Base-by-base conservation (phyloP, 306 rosid species). In the Cicer judaicum region DNA sequence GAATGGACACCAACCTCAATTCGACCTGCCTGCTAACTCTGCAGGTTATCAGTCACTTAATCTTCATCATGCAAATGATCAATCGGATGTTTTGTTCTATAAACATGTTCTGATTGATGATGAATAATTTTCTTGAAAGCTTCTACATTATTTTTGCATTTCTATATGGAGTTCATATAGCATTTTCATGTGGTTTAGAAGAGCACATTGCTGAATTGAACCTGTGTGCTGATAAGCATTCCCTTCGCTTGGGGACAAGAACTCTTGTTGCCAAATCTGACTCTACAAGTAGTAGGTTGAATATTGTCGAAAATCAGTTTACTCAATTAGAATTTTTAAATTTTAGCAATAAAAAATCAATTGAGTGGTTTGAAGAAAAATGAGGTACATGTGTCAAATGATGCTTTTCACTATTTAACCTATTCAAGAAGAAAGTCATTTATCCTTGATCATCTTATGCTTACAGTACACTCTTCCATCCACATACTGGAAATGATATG, bases 281-380 rank as follows among this genome's bases (percentile, higher is more conserved):
- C 64, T 83, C 83, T 56, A 72, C 78, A 69, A 69, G 84, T 75
- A 78, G 86, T 54, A 85, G 70, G 63, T 68, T 79, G 80, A 83
- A 79, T 49, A 56, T 78, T 62, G 80, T 41, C 34, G 77, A 74
- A 48, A 81, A 72, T 49, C 76, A 82, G 68, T 77, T 67, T 48
- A 76, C 74, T 61, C 77, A 78, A 66, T 69, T 73, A 16, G 87
- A 85, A 47, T 29, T 29, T 62, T 47, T 47, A 4, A 77, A 64
- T 44, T 18, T 72, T 4, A 72, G 73, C 73, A 70, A 40, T 66
- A 49, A 83, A 54, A 78, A 73, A 60, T 68, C 56, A 70, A 48
- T 46, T 38, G n/a, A 72, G 55, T 79, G 83, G 80, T 71, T 83
- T 69, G 46, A 77, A 70, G 48, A 67, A 52, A 65, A 59, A 66